Conservation (phyloP, 495 filamentous ascomycete species). For the Corynascus novoguineensis region DNA sequence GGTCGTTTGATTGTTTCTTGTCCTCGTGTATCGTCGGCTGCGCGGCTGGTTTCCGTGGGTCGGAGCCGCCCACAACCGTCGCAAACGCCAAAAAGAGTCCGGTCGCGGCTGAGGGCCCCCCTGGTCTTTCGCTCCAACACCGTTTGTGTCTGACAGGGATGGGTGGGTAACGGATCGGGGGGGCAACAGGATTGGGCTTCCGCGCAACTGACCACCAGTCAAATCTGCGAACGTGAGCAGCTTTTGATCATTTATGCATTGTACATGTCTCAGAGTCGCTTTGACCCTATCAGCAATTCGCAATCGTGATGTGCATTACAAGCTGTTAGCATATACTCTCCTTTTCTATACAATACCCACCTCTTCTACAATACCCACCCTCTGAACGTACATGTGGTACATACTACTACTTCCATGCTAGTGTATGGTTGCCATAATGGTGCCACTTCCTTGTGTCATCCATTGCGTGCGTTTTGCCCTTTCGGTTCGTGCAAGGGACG, state of each 20-base stretch:
- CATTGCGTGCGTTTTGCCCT: not conserved
- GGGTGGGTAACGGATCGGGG: not conserved
- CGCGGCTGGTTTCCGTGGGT: constrained; percentile 3
- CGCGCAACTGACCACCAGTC: not conserved
- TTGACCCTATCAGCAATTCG: too few relatives aligned
- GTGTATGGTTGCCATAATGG: not conserved
- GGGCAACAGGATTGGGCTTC: too few relatives aligned
- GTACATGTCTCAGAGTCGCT: too few relatives aligned
- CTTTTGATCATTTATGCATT: constrained; percentile 4
- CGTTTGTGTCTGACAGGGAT: not conserved
- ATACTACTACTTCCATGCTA: too few relatives aligned
- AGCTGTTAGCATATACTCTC: too few relatives aligned
- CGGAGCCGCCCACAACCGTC: not conserved
- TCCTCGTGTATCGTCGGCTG: not conserved
- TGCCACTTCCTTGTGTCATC: not conserved
- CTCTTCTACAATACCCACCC: too few relatives aligned
- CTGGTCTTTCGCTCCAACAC: not conserved
- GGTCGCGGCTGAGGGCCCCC: constrained; percentile 5
- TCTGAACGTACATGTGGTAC: too few relatives aligned
- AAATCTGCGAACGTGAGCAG: not conserved
- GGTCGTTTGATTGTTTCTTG: not conserved
- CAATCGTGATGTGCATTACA: too few relatives aligned
- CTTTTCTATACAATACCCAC: too few relatives aligned
- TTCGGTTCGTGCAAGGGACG: not conserved
- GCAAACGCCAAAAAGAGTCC: constrained; percentile 6